Percentiles rank a stretch among this genome's conserved stretches.
phyloP scores from a whole-genome alignment of 257 asterid species.

The Solanum sejunctum region DNA sequence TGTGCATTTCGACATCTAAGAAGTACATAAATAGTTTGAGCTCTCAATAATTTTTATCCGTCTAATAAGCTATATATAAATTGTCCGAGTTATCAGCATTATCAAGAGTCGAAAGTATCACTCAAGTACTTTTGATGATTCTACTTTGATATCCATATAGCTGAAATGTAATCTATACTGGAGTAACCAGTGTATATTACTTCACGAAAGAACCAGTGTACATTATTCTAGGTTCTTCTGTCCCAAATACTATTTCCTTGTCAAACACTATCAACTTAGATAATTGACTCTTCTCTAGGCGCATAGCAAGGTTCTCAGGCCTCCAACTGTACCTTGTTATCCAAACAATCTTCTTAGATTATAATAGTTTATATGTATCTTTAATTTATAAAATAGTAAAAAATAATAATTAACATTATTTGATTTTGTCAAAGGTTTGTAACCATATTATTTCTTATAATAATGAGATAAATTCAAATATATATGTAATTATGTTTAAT shows the following conservation, averaged over 20 bases:
- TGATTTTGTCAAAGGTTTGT: no score
- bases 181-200: background rate
- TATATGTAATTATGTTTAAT: no score
- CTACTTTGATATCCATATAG: background rate
- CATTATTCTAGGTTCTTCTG: background rate
- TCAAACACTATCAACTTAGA: background rate
- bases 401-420: no score
- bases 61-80: background rate
- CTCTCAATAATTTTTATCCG: background rate
- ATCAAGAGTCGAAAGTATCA: background rate
- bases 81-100: background rate
- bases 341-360: no score
- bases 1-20: background rate
- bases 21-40: background rate
- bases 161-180: background rate
- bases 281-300: background rate
- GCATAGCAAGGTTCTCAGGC: background rate
- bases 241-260: background rate
- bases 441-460: no score
- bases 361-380: no score
- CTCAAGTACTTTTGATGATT: background rate
- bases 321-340: no score
- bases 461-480: no score
- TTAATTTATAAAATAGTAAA: no score
- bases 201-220: no score